Base-by-base conservation (phyloP, 495 filamentous ascomycete species). In the Xylaria sp. region DNA sequence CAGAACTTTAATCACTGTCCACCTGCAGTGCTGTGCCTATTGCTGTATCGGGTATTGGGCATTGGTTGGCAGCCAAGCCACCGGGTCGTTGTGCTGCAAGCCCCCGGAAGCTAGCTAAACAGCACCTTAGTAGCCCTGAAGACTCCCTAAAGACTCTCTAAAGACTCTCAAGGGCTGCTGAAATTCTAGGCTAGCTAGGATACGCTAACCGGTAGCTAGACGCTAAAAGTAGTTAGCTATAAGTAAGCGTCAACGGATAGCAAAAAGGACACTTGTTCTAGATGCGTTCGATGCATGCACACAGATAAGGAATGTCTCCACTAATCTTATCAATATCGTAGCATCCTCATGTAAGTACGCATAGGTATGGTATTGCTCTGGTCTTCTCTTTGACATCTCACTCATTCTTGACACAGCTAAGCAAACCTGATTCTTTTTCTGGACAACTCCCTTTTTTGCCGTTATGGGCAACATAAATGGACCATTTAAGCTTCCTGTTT, bases 261-360 rank as follows among this genome's bases (percentile, higher is more conserved):
- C 55, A 62, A 70, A 70, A 29, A 70, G 68, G 68, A 70, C 68
- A 70, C 68, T 70, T 70, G 68, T 70, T 70, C 68, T 55, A 68
- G 66, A 68, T 21, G 66, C 48, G 24, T 59, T 68, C 65, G 50
- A 46, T 58, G 66, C 52, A 68, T 68, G 44, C 37, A 15, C 2
- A 44, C 21, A 7, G 14, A 64, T 62, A 26, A 21, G n/a, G 5
- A 5, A 11, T 4, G 12, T 26, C 19, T 37, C 61, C 21, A 43
- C 41, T 15, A 9, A 5, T 41, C 58, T 41, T 41, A 41, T 40
- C 48, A 14, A 3, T 26, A 26, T 37, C 35, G 35, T n/a, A n/a
- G n/a, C n/a, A n/a, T n/a, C n/a, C n/a, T n/a, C n/a, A n/a, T n/a
- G n/a, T n/a, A n/a, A n/a, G n/a, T n/a, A n/a, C n/a, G n/a, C n/a